These are phyloP conservation scores for Fraxinus platypoda DNA, from an alignment of 305 asterid genomes.

Conservation along the genomic window DNA sequence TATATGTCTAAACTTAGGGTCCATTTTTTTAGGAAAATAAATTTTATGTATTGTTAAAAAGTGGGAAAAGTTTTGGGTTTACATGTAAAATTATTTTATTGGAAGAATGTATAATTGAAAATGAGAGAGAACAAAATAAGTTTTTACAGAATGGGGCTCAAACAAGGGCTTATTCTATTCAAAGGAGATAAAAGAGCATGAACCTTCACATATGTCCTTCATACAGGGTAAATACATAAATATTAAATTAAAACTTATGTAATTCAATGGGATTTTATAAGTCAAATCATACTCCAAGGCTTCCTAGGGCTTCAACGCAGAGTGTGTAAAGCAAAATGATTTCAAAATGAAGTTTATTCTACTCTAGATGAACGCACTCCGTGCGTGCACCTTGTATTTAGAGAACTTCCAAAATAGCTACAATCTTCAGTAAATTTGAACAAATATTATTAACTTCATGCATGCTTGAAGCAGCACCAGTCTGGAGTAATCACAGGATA, in stretches of 20 bases:
- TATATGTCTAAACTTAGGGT: not conserved
- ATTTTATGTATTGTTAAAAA: no score
- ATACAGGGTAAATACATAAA: not conserved
- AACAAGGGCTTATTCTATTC: not conserved
- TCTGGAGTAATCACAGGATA: not conserved
- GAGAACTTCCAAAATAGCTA: not conserved
- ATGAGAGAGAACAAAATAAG: no score
- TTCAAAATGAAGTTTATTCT: not conserved
- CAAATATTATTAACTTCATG: not conserved
- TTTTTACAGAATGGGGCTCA: not conserved
- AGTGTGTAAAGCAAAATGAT: not conserved
- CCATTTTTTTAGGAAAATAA: no score
- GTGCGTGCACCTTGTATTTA: not conserved
- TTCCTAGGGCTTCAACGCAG: not conserved
- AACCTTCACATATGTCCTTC: not conserved
- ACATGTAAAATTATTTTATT: no score
- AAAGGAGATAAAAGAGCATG: not conserved
- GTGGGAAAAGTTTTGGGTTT: no score
- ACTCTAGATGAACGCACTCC: not conserved
- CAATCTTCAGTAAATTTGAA: not conserved
- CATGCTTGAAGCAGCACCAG: not conserved
- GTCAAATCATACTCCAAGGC: not conserved
- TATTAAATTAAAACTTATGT: not conserved
- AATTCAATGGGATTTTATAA: not conserved
- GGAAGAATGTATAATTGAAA: no score